phyloP scores from a whole-genome alignment of 345 rosid genomes.

The Aquilaria yunnanensis region DNA sequence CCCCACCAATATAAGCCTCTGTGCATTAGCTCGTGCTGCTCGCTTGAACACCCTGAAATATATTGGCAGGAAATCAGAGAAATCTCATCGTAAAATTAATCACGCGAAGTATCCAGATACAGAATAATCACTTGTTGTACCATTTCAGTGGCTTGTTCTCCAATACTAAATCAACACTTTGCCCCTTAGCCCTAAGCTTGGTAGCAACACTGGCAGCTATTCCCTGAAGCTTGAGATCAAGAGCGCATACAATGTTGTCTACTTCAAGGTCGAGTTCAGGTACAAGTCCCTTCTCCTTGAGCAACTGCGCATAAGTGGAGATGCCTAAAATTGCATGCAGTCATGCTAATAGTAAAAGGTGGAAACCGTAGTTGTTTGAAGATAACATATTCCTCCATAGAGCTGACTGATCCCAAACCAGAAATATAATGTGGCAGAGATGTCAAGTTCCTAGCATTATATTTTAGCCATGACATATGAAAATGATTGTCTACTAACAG shows the following conservation, averaged over 20 bases:
- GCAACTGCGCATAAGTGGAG: slow-evolving; percentile 35
- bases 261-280: slow-evolving; percentile 63
- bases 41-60: slow-evolving; percentile 81
- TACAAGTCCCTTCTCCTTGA: slow-evolving; percentile 74
- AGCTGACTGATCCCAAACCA: no score
- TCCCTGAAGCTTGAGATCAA: slow-evolving; percentile 70
- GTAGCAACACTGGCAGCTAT: slow-evolving; percentile 80
- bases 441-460: no score
- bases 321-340: no score
- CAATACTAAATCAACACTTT: slow-evolving; percentile 76
- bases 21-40: slow-evolving; percentile 72
- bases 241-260: slow-evolving; percentile 78
- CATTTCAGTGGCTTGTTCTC: slow-evolving; percentile 87
- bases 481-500: no score
- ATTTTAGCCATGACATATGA: no score
- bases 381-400: no score
- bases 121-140: slow-evolving; percentile 18
- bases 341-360: no score
- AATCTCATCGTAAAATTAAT: background rate
- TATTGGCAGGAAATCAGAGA: background rate
- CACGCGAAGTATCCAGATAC: background rate
- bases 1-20: slow-evolving; percentile 76
- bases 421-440: no score
- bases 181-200: slow-evolving; percentile 67
- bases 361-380: no score